Conservation (phyloP, 2,329 filamentous ascomycete species). For the Arthrinium phaeospermum region DNA sequence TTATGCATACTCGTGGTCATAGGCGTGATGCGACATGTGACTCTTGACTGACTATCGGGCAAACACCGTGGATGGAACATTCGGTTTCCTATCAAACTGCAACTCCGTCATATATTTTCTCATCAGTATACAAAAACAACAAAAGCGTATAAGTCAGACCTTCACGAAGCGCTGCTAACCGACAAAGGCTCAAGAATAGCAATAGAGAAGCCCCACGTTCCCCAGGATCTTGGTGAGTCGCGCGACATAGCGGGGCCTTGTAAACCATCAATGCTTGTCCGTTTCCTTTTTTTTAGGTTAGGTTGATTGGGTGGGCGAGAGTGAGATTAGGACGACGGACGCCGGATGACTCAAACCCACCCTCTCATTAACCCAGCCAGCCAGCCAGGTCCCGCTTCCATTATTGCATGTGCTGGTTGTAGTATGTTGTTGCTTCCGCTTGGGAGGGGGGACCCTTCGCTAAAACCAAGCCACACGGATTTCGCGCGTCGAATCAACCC, state of each 20-base stretch:
- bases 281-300: not conserved
- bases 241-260: not conserved
- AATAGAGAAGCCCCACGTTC: not conserved
- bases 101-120: not conserved
- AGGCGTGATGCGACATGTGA: not conserved
- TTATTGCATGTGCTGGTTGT: not conserved
- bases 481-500: not conserved
- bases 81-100: not conserved
- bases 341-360: slow-evolving; percentile 6
- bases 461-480: not conserved
- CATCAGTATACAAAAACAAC: not conserved
- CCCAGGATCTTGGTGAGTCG: not conserved
- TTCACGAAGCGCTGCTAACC: not conserved
- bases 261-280: not conserved
- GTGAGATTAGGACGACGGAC: not conserved
- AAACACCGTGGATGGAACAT: not conserved
- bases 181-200: not conserved
- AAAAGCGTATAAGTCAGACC: not conserved
- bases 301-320: not conserved
- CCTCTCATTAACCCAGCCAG: not conserved
- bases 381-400: not conserved
- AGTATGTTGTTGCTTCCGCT: not conserved
- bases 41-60: not conserved
- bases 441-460: not conserved
- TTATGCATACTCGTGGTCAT: not conserved